phyloP scores from a whole-genome alignment of 148 eudicot species.

The Fagopyrum esculentum region DNA sequence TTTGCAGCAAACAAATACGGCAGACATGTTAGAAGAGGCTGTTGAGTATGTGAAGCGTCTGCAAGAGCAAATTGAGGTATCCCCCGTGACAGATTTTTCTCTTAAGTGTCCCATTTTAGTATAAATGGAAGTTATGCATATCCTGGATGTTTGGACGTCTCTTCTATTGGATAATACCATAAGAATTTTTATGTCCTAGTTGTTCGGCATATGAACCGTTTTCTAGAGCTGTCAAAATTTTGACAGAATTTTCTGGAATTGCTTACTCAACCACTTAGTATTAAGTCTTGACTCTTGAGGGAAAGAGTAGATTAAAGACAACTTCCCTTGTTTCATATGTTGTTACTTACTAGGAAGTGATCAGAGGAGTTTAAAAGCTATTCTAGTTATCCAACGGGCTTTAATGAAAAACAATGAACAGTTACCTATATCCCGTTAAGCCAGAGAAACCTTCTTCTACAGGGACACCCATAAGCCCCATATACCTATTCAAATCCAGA shows the following conservation, averaged over 20 bases:
- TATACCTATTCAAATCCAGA: background rate
- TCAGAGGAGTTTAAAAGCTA: background rate
- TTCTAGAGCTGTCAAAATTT: background rate
- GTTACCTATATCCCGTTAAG: background rate
- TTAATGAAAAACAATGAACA: background rate
- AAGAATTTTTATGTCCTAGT: background rate
- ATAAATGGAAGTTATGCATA: background rate
- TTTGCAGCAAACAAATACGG: slow-evolving; percentile 94
- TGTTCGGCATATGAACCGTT: background rate
- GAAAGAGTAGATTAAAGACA: background rate
- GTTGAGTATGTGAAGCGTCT: slow-evolving; percentile 86
- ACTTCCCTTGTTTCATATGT: background rate
- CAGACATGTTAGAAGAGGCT: slow-evolving; percentile 98
- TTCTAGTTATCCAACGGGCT: background rate
- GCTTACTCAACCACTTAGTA: background rate
- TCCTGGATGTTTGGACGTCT: background rate
- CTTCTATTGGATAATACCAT: background rate
- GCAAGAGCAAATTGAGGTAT: slow-evolving; percentile 79
- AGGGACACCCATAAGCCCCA: background rate
- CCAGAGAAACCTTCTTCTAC: background rate
- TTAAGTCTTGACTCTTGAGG: background rate
- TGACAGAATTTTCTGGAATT: background rate
- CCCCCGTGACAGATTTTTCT: background rate
- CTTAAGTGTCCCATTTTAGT: background rate
- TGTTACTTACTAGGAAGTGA: background rate